Base-by-base conservation (phyloP, 805 yeast species). In the Saccharomycopsis lassenensis region DNA sequence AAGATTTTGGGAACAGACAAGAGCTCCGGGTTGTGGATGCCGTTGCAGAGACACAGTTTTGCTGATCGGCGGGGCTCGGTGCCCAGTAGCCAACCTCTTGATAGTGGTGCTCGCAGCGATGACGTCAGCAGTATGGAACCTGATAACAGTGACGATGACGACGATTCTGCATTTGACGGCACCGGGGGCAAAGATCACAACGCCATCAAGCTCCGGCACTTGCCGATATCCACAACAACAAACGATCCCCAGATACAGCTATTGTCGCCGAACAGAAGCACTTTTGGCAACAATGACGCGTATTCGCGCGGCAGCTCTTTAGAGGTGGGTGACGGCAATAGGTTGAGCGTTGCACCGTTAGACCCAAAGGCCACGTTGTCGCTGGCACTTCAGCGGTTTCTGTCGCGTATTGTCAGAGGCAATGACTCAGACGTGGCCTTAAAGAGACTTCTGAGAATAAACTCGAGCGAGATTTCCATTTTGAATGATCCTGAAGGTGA, bases 361-460 rank as follows among this genome's bases (percentile, higher is more conserved):
- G 37, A n/a, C 12, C 40, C 8, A 35, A 33, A 16, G 27, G 45
- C 23, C 32, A 27, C 11, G n/a, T 27, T 43, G 4, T 37, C 46
- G n/a, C 11, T 24, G 2, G 46, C 42, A n/a, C 17, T 43, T 7
- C 42, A 27, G 10, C 37, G 37, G 24, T 37, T 43, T 21, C 35
- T 40, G n/a, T 31, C 36, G 5, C 18, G 46, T 21, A 32, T 43
- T 23, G 45, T 43, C 18, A 40, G 32, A 25, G 46, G 46, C 11
- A 41, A 37, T 20, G 44, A 40, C 12, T 16, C 24, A 4, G 44
- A 43, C 7, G 29, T n/a, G 15, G 29, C 19, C 22, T 19, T 24
- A 8, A 31, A 35, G 19, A 24, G 36, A 21, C 11, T 35, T 12
- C 26, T 19, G 3, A 27, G 22, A 5, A 34, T 24, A 10, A 36